Percentiles rank a stretch among this genome's conserved stretches.
These are phyloP conservation scores for Alternaria longipes DNA, from an alignment of 2,329 filamentous ascomycete genomes.

Conservation along the genomic window DNA sequence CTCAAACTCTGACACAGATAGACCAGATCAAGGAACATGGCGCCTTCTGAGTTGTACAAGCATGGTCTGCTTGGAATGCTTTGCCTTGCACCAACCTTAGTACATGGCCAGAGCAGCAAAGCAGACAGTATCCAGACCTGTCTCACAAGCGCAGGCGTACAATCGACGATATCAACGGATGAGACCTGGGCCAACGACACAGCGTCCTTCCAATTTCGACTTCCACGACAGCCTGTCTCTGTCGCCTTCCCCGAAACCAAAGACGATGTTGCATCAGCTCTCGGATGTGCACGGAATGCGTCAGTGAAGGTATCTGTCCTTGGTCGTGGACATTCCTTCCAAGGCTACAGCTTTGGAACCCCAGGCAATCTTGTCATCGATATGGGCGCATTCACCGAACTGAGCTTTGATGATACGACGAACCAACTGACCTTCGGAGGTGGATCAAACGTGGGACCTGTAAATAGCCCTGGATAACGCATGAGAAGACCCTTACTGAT, in stretches of 20 bases:
- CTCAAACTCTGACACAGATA: not conserved
- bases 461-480: not conserved
- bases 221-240: constrained; percentile 16
- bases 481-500: not conserved
- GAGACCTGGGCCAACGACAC: constrained; percentile 22
- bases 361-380: constrained; percentile 23
- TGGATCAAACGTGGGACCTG: constrained; percentile 19
- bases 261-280: constrained; percentile 15
- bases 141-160: constrained; percentile 12
- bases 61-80: not conserved
- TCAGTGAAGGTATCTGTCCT: constrained; percentile 22
- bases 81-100: constrained; percentile 3
- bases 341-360: constrained; percentile 20
- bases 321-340: constrained; percentile 23
- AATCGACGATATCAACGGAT: constrained; percentile 13
- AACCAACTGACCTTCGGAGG: constrained; percentile 23
- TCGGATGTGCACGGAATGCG: constrained; percentile 21
- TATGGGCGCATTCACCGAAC: constrained; percentile 16
- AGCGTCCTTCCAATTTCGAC: constrained; percentile 18
- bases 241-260: constrained; percentile 19
- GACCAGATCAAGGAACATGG: not conserved
- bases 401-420: constrained; percentile 23
- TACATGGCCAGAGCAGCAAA: constrained; percentile 10
- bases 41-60: not conserved
- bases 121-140: constrained; percentile 14